Evolutionary conservation across 495 filamentous ascomycete genomes (phyloP), one percentile per base, ranked within the genome.

Genomic region (Aspergillus bridgeri): DNA sequence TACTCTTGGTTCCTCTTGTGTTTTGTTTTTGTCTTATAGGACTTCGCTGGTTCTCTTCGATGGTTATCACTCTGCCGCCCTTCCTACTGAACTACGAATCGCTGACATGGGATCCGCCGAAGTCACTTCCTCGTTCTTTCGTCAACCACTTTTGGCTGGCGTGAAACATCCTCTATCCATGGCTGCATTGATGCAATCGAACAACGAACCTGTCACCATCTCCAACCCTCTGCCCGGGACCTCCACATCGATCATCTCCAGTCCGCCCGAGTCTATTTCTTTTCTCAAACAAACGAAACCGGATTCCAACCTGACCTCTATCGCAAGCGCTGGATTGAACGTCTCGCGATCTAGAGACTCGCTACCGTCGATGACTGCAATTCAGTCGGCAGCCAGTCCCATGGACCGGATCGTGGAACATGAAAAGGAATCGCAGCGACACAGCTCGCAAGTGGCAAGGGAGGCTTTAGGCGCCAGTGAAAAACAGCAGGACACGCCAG

Each of bases 71-170:
- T 13, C 33, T n/a, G 20, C 24, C 6, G 11, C 11, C 5, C 47
- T 48, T 17, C 46, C 48, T 2, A 5, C 22, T 33, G 19, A 23
- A 24, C 48, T 13, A 3, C 21, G 5, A 17, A 25, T 82, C 48
- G 78, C 82, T 66, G 83, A 90, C 43, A 80, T 95, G 55, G 85
- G 86, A 23, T 88, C 85, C 17, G 19, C 55, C 33, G 76, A 86
- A 21, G 69, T 94, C 54, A 77, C 87, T 45, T 73, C 89, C 27
- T 82, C 88, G 2, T 79, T 93, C 60, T 62, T 68, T 68, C 73
- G 63, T 66, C 70, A 66, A 65, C 66, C 67, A 48, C 62, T 63
- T 50, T 67, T 68, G 66, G 63, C 66, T 65, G 69, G 70, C 67
- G 68, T 59, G 52, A 73, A 68, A 53, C 61, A 66, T 61, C 62